phyloP scores from a whole-genome alignment of 2,329 filamentous ascomycete species.

The Cercospora sp. region DNA sequence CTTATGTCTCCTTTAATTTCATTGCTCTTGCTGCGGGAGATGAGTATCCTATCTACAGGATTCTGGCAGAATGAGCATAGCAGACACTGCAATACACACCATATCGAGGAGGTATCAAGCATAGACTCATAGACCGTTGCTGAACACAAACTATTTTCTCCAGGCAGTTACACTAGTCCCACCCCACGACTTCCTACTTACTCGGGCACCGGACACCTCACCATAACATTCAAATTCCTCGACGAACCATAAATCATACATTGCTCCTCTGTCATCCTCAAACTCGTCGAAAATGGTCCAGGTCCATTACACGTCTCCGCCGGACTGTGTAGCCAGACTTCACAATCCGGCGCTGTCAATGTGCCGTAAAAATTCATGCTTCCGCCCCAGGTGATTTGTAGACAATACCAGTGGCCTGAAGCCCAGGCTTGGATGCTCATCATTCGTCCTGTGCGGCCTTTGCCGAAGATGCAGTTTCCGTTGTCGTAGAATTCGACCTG shows the following conservation, averaged over 20 bases:
- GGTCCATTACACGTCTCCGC: neutral
- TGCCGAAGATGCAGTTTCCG: neutral
- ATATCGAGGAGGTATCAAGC: neutral
- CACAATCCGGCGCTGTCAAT: neutral
- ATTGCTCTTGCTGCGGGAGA: constrained; percentile 41
- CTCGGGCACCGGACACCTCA: neutral
- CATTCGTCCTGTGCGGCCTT: neutral
- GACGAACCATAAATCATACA: neutral
- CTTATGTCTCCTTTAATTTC: constrained; percentile 41
- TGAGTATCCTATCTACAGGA: constrained; percentile 38
- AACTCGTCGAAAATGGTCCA: neutral
- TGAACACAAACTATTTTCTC: neutral
- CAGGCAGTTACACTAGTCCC: neutral
- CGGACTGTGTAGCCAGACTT: neutral
- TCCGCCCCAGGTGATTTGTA: neutral
- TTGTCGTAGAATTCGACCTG: neutral
- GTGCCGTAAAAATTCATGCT: neutral
- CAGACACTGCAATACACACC: neutral
- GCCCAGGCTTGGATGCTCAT: neutral
- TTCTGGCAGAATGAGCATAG: constrained; percentile 6
- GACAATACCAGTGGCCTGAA: neutral
- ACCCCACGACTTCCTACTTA: neutral
- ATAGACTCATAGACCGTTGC: neutral
- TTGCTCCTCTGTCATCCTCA: neutral
- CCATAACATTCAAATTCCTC: constrained; percentile 2